Evolutionary conservation across 768 basidiomycete genomes (phyloP), one percentile per base, ranked within the genome.

Genomic region (Pholiota microspora): DNA sequence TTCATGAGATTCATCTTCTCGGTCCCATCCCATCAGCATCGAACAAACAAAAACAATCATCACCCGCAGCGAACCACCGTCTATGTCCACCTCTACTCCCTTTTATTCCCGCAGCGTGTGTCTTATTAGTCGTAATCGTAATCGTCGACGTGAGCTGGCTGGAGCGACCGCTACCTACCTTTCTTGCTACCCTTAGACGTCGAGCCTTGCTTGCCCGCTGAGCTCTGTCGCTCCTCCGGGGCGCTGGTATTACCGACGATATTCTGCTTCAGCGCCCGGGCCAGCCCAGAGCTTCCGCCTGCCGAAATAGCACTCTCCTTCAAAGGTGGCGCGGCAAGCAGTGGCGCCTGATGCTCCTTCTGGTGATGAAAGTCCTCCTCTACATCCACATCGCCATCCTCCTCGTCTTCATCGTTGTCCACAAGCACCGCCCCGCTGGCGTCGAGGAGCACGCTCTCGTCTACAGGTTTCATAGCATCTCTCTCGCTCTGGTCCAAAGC

Each of bases 391-490:
- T 47, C 56, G 8, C 58, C 59, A 2, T 42, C 59, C 15, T 51
- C 56, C 13, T 57, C 64, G 1, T 51, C 61, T 0, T 55, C 60
- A 7, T 45, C 59, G 25, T 58, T 55, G 29, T 58, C 61, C 7
- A 35, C 57, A 3, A 62, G 29, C 29, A 60, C 60, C 2, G 51
- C 51, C 1, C 51, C 51, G 15, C 38, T 51, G 4, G 51, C 61
- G 15, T 53, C 58, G 12, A 42, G 48, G 10, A 62, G 35, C 29
- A 60, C 60, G 40, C 57, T 66, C 36, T 82, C 84, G 15, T 85
- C 89, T 3, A 92, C 87, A 12, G 89, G 89, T 63, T 92, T 92
- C 85, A 92, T 86, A 59, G 78, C 78, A 49, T 79, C 77, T 53
- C 64, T 65, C 63, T 78, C 75, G 52, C 73, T 73, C 65, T 73